Evolutionary conservation across 768 basidiomycete genomes (phyloP).

Genomic region (Amanita molliuscula): DNA sequence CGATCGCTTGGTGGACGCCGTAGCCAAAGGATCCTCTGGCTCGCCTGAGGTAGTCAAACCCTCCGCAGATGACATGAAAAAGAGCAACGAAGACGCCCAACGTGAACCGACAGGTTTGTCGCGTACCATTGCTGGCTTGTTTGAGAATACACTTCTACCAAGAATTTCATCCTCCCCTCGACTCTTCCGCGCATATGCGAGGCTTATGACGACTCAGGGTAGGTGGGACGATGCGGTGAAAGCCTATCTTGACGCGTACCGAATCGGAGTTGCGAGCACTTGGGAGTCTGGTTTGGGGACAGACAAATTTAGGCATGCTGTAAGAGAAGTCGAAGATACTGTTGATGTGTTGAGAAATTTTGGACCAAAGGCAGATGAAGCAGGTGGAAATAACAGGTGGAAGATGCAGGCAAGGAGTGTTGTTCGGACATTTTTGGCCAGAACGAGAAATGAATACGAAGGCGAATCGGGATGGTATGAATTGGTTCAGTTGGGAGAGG

Average conservation of each 20-base stretch:
- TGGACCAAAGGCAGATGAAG: constrained; percentile 49
- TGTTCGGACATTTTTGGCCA: constrained; percentile 80
- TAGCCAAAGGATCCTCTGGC: constrained; percentile 44
- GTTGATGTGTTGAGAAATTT: constrained; percentile 78
- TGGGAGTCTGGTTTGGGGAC: constrained; percentile 11
- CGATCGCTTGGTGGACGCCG: constrained; percentile 82
- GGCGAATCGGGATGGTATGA: constrained; percentile 80
- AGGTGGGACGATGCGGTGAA: constrained; percentile 73
- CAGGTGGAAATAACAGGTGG: constrained; percentile 48
- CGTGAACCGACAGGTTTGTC: constrained; percentile 50
- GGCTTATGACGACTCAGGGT: constrained; percentile 64
- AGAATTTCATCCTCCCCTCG: constrained; percentile 61
- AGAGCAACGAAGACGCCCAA: not conserved
- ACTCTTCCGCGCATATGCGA: constrained; percentile 76
- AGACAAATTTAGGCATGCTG: constrained; percentile 64
- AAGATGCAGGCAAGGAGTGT: constrained; percentile 72
- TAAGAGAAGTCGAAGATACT: constrained; percentile 71
- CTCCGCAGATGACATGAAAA: constrained; percentile 2
- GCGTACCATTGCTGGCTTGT: constrained; percentile 58
- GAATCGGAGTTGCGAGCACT: constrained; percentile 44
- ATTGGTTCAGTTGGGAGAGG: constrained; percentile 57
- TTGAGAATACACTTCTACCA: constrained; percentile 74
- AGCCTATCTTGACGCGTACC: constrained; percentile 80
- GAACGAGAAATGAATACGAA: constrained; percentile 70
- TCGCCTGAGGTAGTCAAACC: constrained; percentile 24